A percentile compares a stretch with the other conserved stretches of the same genome.
Evolutionary conservation across 129 eudicot species (phyloP).

Genomic region (Arctium lappa): DNA sequence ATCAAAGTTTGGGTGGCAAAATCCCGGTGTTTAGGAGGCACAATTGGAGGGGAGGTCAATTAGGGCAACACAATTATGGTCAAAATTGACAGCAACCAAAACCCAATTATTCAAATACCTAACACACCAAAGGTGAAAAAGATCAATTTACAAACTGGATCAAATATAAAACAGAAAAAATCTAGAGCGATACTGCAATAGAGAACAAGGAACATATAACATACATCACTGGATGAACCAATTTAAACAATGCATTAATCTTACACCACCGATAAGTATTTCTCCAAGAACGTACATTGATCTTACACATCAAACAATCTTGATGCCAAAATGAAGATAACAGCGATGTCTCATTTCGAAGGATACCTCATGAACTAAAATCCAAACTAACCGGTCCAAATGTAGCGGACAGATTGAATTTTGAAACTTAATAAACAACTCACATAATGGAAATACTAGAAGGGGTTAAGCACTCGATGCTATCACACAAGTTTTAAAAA

Average conservation of each 20-base stretch:
- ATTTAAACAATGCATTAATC: background rate
- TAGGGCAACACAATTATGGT: background rate
- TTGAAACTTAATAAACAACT: background rate
- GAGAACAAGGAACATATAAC: background rate
- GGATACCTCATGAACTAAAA: background rate
- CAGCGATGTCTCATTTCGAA: background rate
- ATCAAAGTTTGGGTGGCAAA: background rate
- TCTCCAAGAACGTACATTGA: background rate
- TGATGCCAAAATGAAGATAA: background rate
- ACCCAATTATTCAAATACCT: constrained; percentile 5
- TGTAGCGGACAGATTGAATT: background rate
- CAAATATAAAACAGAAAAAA: background rate
- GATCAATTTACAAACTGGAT: background rate
- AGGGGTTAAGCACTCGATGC: background rate
- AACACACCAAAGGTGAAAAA: background rate
- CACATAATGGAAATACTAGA: background rate
- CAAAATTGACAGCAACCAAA: constrained; percentile 9
- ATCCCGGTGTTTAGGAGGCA: background rate
- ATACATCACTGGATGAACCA: background rate
- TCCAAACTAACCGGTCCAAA: background rate
- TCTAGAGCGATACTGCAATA: background rate
- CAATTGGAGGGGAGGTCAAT: background rate
- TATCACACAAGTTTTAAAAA: background rate
- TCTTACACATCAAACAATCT: background rate
- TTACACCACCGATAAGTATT: background rate